A percentile compares a stretch with the other conserved stretches of the same genome.
These are phyloP conservation scores for Trichothecium roseum DNA, from an alignment of 2,329 filamentous ascomycete species.

Conservation along the genomic window DNA sequence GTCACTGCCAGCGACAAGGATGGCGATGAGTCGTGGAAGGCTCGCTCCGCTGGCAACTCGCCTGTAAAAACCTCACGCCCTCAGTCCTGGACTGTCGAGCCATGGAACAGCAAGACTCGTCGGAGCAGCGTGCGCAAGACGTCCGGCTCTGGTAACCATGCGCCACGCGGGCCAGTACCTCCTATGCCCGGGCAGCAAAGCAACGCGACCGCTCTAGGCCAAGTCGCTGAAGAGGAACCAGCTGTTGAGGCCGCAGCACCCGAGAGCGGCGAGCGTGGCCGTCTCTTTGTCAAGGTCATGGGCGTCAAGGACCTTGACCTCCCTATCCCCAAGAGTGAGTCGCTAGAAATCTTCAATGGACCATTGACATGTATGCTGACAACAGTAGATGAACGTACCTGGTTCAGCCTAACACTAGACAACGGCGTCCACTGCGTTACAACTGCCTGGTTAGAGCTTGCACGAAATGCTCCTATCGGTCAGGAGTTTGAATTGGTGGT, in stretches of 20 bases:
- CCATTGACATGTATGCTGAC: constrained; percentile 13
- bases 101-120: constrained; percentile 79
- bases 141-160: constrained; percentile 9
- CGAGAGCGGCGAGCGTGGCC: constrained; percentile 77
- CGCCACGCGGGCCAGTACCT: constrained; percentile 53
- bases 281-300: constrained; percentile 97
- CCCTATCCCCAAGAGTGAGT: constrained; percentile 78
- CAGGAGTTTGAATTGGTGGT: constrained; percentile 98
- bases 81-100: constrained; percentile 92
- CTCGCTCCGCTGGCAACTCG: constrained; percentile 56
- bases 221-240: constrained; percentile 59
- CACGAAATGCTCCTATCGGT: constrained; percentile 84
- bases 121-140: constrained; percentile 52
- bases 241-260: constrained; percentile 48
- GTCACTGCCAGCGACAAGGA: constrained; percentile 82
- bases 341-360: not conserved
- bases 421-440: constrained; percentile 97
- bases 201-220: constrained; percentile 56
- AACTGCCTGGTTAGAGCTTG: constrained; percentile 88
- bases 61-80: constrained; percentile 68
- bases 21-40: constrained; percentile 40
- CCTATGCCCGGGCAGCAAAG: constrained; percentile 84
- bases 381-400: constrained; percentile 66
- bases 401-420: constrained; percentile 95
- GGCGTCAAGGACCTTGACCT: constrained; percentile 93